Base-by-base conservation (phyloP, 2,329 filamentous ascomycete species). In the Tolypocladium ophioglossoides region DNA sequence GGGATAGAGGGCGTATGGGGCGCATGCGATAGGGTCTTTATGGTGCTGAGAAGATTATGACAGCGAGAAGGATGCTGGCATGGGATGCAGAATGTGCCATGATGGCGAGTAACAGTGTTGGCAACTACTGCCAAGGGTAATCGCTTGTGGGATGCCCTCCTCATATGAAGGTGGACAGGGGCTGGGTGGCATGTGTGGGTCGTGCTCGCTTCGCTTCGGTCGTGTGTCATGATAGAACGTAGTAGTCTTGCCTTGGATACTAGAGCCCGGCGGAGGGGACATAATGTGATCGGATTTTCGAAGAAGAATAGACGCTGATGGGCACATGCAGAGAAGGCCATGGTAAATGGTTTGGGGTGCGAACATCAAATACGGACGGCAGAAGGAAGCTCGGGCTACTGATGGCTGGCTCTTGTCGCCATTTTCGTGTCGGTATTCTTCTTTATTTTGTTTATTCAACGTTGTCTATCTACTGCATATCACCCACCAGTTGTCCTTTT, bases 401-500 rank as follows among this genome's bases (percentile, higher is more conserved):
- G 10, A 32, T 16, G 27, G 18, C 8, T 2, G 4, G 18, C 24
- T 30, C 18, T 5, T 30, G 14, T 30, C 16, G 24, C 18, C 30
- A 32, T 47, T 8, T 10, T 38, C 7, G 24, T 49, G 27, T 11
- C 24, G 2, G 10, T 32, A 7, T 22, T 8, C 40, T 52, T 50
- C 7, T 20, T 20, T 12, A 41, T 20, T 12, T 10, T 40, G 38
- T 14, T 24, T 24, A n/a, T 30, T 20, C 38, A 38, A 54, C 39
- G 12, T 11, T 51, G 38, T 14, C 48, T 51, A 46, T 51, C 63
- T 63, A 52, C 63, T 68, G 60, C 70, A 73, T 66, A 96, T 85
- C 53, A 85, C 90, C 92, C 92, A 99, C 94, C 94, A 97, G 72
- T 99, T 99, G 67, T 97, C 94, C 74, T 85, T 91, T 68, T 99